Evolutionary conservation across 1,284 basidiomycete genomes (phyloP), one percentile per base, ranked within the genome.

Genomic region (Trametes hirsuta): DNA sequence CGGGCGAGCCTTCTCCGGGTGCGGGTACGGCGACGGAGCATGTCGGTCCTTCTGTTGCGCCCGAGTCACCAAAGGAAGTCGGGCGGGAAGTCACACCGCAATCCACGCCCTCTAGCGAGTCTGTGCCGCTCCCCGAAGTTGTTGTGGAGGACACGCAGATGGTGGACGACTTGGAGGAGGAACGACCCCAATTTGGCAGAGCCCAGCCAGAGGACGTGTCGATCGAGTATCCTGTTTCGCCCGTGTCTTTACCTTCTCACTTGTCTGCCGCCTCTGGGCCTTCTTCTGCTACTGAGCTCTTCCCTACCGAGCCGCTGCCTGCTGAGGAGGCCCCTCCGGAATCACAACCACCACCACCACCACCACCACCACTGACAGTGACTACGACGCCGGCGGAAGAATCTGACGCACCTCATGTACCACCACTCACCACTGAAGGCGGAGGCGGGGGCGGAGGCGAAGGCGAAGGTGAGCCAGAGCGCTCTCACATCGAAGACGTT

Each of bases 101-200:
- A 18, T 4, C 40, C 24, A n/a, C n/a, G 18, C 18, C 15, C 22
- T 39, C 30, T 14, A 12, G 3, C 9, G 36, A 39, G 42, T 5
- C 21, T 44, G 21, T 25, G 5, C 12, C 41, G 41, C 34, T 46
- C 6, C 24, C 53, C 12, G 47, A 35, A 21, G 37, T 42, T 18
- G 39, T 48, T 39, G 30, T 48, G n/a, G 39, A 54, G 52, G 52
- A 55, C 9, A 39, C 42, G 30, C 46, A 35, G 47, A 55, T 55
- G 53, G 18, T 21, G 2, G 44, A 46, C 46, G 53, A 47, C 14
- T 30, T 30, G 30, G 30, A 30, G 30, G 30, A 30, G 30, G 5
- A 8, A 30, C 4, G 30, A 8, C 24, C 40, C 5, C 37, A 37
- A 6, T 36, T 34, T 22, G 6, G 12, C 21, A 40, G 10, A 36